Conservation (phyloP, 352 stramenopile species). For the Phytophthora pseudosyringae region DNA sequence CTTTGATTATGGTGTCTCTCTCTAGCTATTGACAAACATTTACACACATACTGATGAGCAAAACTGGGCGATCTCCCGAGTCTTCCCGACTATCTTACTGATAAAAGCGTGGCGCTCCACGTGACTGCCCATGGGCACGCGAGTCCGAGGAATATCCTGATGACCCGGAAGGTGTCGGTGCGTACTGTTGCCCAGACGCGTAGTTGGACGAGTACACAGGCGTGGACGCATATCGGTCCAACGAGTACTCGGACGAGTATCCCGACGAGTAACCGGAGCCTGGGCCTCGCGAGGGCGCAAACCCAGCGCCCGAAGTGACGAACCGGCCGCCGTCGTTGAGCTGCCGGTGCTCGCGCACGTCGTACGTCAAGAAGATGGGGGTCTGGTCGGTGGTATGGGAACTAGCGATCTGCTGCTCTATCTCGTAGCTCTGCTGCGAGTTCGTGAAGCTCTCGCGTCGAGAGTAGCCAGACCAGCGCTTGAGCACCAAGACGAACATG, state of each 20-base stretch:
- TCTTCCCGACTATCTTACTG: constrained; percentile 13
- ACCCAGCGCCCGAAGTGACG: constrained; percentile 25
- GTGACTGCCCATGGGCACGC: constrained; percentile 27
- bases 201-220: constrained; percentile 18
- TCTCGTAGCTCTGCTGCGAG: constrained; percentile 29
- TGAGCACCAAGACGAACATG: constrained; percentile 58
- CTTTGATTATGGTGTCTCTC: constrained; percentile 27
- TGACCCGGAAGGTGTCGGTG: constrained; percentile 24
- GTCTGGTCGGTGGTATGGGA: constrained; percentile 17
- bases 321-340: constrained; percentile 35
- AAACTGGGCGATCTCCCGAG: constrained; percentile 12
- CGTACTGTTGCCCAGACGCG: constrained; percentile 19
- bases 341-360: constrained; percentile 25
- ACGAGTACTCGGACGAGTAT: constrained; percentile 23
- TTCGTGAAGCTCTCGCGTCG: constrained; percentile 34
- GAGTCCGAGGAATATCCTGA: constrained; percentile 26
- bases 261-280: constrained; percentile 23
- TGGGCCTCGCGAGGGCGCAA: constrained; percentile 22
- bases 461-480: constrained; percentile 52
- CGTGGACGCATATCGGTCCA: constrained; percentile 20
- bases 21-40: constrained; percentile 35
- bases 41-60: constrained; percentile 25
- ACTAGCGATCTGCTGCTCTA: constrained; percentile 20
- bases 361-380: constrained; percentile 34
- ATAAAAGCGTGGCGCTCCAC: constrained; percentile 27